Percentiles rank a stretch among this genome's conserved stretches.
phyloP scores from a whole-genome alignment of 1,139 yeast genomes.

The Nakaseomyces delphensis region DNA sequence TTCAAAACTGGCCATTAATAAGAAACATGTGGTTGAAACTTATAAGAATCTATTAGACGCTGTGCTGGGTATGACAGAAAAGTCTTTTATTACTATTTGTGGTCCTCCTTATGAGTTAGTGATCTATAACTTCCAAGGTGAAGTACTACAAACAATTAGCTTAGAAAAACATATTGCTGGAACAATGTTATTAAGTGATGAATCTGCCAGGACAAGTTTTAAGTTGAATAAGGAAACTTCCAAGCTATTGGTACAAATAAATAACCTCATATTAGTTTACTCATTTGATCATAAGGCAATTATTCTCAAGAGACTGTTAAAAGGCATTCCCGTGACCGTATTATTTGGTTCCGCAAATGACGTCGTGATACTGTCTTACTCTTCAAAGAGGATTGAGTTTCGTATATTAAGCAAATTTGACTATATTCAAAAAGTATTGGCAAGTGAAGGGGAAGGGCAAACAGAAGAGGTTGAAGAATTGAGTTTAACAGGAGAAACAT shows the following conservation, averaged over 20 bases:
- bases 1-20: background rate
- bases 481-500: background rate
- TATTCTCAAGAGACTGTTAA: slow-evolving; percentile 12
- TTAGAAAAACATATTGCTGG: slow-evolving; percentile 10
- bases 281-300: slow-evolving; percentile 29
- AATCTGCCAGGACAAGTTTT: slow-evolving; percentile 10
- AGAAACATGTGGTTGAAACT: slow-evolving; percentile 3
- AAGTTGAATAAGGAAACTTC: slow-evolving; percentile 27
- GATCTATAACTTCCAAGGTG: slow-evolving; percentile 28
- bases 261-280: slow-evolving; percentile 20
- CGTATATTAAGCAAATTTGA: slow-evolving; percentile 3
- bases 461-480: slow-evolving; percentile 4
- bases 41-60: slow-evolving; percentile 13
- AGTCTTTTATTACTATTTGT: slow-evolving; percentile 24
- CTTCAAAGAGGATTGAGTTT: slow-evolving; percentile 4
- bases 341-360: background rate
- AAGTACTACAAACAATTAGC: slow-evolving; percentile 21
- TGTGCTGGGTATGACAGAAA: slow-evolving; percentile 29
- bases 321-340: background rate
- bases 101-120: slow-evolving; percentile 20
- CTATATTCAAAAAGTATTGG: slow-evolving; percentile 1
- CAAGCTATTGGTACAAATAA: slow-evolving; percentile 23
- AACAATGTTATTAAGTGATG: slow-evolving; percentile 5
- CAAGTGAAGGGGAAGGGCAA: slow-evolving; percentile 1
- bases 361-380: slow-evolving; percentile 3